A percentile compares a stretch with the other conserved stretches of the same genome.
phyloP scores from a whole-genome alignment of 2,329 filamentous ascomycete genomes.

The Dothidotthia symphoricarpi region DNA sequence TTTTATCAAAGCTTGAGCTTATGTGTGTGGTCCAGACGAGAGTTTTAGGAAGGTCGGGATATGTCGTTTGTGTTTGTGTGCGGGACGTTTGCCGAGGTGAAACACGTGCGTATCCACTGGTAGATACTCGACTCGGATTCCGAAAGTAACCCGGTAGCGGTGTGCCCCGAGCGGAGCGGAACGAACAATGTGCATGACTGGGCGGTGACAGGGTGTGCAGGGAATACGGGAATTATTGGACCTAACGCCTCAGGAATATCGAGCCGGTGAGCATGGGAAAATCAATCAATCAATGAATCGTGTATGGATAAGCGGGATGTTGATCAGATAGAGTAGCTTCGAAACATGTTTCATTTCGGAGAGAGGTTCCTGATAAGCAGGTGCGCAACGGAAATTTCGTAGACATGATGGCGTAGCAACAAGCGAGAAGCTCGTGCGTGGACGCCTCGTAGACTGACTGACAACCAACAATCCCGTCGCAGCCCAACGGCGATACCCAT shows the following conservation, averaged over 20 bases:
- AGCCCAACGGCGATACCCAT: slow-evolving; percentile 13
- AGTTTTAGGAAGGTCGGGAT: not conserved
- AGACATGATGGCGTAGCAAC: slow-evolving; percentile 5
- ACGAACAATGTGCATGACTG: slow-evolving; percentile 8
- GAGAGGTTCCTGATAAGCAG: no score
- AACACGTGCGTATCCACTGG: not conserved
- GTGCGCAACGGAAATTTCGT: slow-evolving; percentile 2
- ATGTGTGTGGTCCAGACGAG: not conserved
- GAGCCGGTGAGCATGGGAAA: no score
- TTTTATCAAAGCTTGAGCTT: not conserved
- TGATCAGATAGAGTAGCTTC: no score
- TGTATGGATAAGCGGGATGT: no score
- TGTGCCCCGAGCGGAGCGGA: slow-evolving; percentile 14
- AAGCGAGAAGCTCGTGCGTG: slow-evolving; percentile 8
- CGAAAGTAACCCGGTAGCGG: not conserved
- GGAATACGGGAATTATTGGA: no score
- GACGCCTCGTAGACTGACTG: slow-evolving; percentile 1
- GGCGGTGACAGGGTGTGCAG: slow-evolving; percentile 9
- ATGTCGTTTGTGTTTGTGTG: no score
- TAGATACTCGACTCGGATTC: no score
- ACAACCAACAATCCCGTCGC: slow-evolving; percentile 11
- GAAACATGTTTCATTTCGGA: not conserved
- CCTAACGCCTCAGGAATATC: no score
- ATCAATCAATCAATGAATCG: no score
- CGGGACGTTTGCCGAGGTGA: not conserved